Evolutionary conservation across 495 filamentous ascomycete species (phyloP), one percentile per base, ranked within the genome.

Genomic region (Lasiosphaeria miniovina): DNA sequence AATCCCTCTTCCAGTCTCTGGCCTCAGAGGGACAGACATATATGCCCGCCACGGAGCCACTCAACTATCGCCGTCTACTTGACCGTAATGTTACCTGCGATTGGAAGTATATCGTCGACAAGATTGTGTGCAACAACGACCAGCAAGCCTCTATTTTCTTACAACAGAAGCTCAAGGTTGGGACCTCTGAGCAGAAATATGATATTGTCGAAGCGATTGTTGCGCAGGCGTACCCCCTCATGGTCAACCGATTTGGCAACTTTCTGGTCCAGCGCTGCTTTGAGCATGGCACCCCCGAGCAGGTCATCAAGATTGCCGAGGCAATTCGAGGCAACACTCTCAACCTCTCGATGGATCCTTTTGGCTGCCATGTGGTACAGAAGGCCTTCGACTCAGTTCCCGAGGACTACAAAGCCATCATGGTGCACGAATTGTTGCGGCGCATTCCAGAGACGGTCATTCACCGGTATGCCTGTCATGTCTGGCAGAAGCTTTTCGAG

Each of bases 401-500:
- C 0, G 94, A 98, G 69, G 93, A 96, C 61, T 93, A 96, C 79
- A 98, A 98, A 74, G 91, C 93, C 34, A 87, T 90, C 67, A 98
- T 98, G 95, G 94, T 98, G 43, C 91, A 94, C 73, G 94, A 98
- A 68, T 84, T 98, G 31, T 84, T 98, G 46, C 90, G 93, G 64
- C 87, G 92, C 45, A 98, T 98, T 60, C 94, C 95, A 0, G 95
- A 98, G 74, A 98, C 95, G 10, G 93, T 98, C 57, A 90, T 97
- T 69, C 94, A 98, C 75, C 89, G 95, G 64, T 98, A 98, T 76
- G 93, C 94, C 55, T 98, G 94, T 62, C 94, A 98, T 71, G 94
- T 98, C 63, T 98, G 94, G 94, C 94, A 98, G 80, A 98, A 98
- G 79, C 84, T 98, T n/a, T 98, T 98, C 64, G 94, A 98, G 73